These are phyloP conservation scores for Pneumocystis murina DNA, from an alignment of 1,139 yeast species.

Conservation along the genomic window DNA sequence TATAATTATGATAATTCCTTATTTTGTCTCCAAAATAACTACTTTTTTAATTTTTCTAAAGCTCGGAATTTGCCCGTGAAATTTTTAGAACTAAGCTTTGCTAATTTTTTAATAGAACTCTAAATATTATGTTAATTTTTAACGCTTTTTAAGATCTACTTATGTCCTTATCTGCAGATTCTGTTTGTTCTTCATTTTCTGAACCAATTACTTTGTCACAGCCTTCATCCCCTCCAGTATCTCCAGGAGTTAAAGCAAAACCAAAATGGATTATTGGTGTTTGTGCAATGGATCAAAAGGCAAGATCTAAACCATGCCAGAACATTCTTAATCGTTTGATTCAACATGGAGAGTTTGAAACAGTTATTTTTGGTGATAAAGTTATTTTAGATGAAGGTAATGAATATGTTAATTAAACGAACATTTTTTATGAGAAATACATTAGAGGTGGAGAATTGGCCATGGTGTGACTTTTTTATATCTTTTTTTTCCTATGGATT, in stretches of 20 bases:
- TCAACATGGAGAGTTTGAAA: slow-evolving; percentile 90
- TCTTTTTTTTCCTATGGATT: slow-evolving; percentile 92
- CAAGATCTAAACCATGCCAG: slow-evolving; percentile 87
- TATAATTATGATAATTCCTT: neutral
- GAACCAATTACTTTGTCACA: neutral
- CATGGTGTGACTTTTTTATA: slow-evolving; percentile 88
- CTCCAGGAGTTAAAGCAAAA: neutral
- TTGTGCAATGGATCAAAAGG: slow-evolving; percentile 98
- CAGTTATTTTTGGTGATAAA: slow-evolving; percentile 93
- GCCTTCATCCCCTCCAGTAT: neutral
- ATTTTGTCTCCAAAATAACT: neutral
- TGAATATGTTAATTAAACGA: neutral
- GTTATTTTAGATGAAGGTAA: slow-evolving; percentile 72
- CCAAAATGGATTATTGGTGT: slow-evolving; percentile 70
- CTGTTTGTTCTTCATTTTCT: neutral
- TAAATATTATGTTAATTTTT: neutral
- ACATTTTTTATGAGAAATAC: neutral
- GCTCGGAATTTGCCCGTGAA: no score
- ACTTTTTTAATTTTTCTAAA: no score
- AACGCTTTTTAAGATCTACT: no score
- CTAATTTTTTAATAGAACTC: no score
- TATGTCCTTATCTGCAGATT: neutral
- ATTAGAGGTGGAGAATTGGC: slow-evolving; percentile 77
- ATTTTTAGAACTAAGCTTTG: no score
- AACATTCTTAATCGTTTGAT: slow-evolving; percentile 75